Evolutionary conservation across 2,329 filamentous ascomycete species (phyloP).

Genomic region (Helicocarpus griseus): DNA sequence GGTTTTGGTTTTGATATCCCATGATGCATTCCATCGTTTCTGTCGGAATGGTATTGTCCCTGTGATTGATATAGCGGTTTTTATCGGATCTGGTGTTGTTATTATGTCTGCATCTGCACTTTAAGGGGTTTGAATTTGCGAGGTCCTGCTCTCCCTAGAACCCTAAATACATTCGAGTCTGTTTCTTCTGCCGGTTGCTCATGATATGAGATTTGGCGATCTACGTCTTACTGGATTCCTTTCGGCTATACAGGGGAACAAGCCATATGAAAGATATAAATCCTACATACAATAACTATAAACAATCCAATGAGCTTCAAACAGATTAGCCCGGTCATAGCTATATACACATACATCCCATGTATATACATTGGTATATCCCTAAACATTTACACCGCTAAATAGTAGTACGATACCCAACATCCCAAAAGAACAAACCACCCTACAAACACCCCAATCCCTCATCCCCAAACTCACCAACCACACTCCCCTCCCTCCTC

Average conservation of each 20-base stretch:
- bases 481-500: conserved; percentile 61
- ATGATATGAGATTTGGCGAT: too few relatives aligned
- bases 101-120: not conserved
- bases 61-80: not conserved
- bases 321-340: too few relatives aligned
- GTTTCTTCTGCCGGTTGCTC: not conserved
- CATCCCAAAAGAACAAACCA: not conserved
- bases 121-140: not conserved
- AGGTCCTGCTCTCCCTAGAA: too few relatives aligned
- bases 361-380: not conserved
- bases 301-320: not conserved
- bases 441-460: conserved; percentile 60
- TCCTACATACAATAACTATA: not conserved
- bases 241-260: too few relatives aligned
- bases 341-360: too few relatives aligned
- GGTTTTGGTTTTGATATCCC: not conserved
- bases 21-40: too few relatives aligned
- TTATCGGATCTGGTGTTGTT: not conserved
- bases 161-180: too few relatives aligned
- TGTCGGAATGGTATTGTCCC: too few relatives aligned
- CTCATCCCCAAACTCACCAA: conserved; percentile 65
- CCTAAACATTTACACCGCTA: not conserved
- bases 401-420: not conserved
- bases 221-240: too few relatives aligned
- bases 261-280: too few relatives aligned